These are phyloP conservation scores for Linnemannia schmuckeri DNA, from an alignment of 192 early-diverging fungal species.

Conservation along the genomic window DNA sequence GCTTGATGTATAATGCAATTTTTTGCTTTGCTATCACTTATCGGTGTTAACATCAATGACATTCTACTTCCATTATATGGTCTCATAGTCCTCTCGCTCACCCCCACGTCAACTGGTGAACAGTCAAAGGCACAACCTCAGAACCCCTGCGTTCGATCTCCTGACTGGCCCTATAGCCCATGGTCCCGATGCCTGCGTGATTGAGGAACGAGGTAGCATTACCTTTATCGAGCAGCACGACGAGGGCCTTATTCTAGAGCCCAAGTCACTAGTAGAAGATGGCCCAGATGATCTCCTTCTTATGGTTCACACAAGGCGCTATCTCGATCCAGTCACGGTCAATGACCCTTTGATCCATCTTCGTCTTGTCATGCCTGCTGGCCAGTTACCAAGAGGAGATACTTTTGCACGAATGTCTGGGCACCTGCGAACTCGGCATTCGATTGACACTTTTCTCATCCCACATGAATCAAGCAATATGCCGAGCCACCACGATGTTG, in stretches of 20 bases:
- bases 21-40: not conserved
- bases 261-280: not conserved
- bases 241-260: not conserved
- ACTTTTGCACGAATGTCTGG: slow-evolving; percentile 12
- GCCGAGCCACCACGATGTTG: slow-evolving; percentile 14
- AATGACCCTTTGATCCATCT: slow-evolving; percentile 13
- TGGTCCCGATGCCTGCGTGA: not conserved
- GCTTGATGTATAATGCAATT: too few species aligned
- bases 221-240: slow-evolving; percentile 1
- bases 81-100: not conserved
- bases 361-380: slow-evolving; percentile 27
- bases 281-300: not conserved
- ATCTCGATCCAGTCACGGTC: not conserved
- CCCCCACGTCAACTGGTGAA: not conserved
- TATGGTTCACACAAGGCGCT: slow-evolving; percentile 17
- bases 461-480: slow-evolving; percentile 14
- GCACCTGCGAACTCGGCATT: not conserved
- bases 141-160: not conserved
- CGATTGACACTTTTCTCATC: slow-evolving; percentile 40
- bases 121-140: not conserved
- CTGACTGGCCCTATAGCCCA: not conserved
- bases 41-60: not conserved
- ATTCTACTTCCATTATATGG: not conserved
- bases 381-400: slow-evolving; percentile 27
- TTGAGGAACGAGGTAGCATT: not conserved